A percentile compares a stretch with the other conserved stretches of the same genome.
These are phyloP conservation scores for Talaromyces nanjingensis DNA, from an alignment of 495 filamentous ascomycete genomes.

Conservation along the genomic window DNA sequence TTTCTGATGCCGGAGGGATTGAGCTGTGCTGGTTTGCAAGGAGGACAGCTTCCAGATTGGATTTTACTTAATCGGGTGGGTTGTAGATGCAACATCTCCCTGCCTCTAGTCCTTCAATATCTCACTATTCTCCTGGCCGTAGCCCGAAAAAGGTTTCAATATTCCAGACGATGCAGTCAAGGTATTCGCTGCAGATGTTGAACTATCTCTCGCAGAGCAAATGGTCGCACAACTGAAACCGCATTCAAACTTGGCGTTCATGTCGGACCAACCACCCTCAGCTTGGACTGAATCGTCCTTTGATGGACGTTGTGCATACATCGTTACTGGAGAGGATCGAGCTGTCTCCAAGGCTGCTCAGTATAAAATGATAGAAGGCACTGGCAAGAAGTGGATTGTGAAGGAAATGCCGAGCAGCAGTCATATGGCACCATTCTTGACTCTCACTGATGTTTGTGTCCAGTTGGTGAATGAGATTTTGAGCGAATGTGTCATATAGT, in stretches of 20 bases:
- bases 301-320: slow-evolving; percentile 14
- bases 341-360: slow-evolving; percentile 22
- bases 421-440: slow-evolving; percentile 21
- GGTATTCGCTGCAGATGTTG: slow-evolving; percentile 23
- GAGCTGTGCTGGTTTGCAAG: slow-evolving; percentile 21
- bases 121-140: not conserved
- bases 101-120: not conserved
- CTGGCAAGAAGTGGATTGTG: slow-evolving; percentile 17
- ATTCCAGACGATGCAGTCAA: slow-evolving; percentile 15
- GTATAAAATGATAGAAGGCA: slow-evolving; percentile 19
- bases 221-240: slow-evolving; percentile 16
- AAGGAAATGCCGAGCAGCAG: slow-evolving; percentile 17
- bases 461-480: slow-evolving; percentile 4
- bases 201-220: slow-evolving; percentile 4
- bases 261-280: slow-evolving; percentile 18
- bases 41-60: slow-evolving; percentile 20
- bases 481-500: not conserved
- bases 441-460: slow-evolving; percentile 1
- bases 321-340: slow-evolving; percentile 18
- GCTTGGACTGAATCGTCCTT: slow-evolving; percentile 19
- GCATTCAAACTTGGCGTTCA: slow-evolving; percentile 21
- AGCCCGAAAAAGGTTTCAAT: slow-evolving; percentile 18
- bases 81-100: not conserved
- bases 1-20: slow-evolving; percentile 22
- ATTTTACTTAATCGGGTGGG: slow-evolving; percentile 21